phyloP scores from a whole-genome alignment of 306 rosid species.

The Cicer arietinum region DNA sequence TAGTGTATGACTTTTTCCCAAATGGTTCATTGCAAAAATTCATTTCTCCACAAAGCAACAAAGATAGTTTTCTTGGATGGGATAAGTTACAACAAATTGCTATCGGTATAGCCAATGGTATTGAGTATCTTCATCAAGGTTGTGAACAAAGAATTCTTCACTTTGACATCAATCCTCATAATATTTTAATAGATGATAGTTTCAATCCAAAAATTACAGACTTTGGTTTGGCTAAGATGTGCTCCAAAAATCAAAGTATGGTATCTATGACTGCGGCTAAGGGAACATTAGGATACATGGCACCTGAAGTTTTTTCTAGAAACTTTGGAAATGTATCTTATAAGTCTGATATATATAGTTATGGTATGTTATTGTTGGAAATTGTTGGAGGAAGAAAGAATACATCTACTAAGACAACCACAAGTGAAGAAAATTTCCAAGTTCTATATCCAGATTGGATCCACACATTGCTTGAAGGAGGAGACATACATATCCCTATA shows the following conservation, averaged over 20 bases:
- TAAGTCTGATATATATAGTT: constrained; percentile 29
- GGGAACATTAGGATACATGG: constrained; percentile 30
- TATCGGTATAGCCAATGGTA: constrained; percentile 36
- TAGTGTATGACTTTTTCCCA: constrained; percentile 31
- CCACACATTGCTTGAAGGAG: neutral
- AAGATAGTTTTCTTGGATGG: constrained; percentile 18
- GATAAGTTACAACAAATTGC: constrained; percentile 31
- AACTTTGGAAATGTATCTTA: constrained; percentile 18
- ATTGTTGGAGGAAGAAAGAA: constrained; percentile 30
- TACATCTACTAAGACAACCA: neutral
- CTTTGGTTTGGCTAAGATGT: constrained; percentile 33
- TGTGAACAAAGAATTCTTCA: constrained; percentile 42
- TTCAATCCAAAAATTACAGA: constrained; percentile 12
- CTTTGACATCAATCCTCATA: constrained; percentile 40
- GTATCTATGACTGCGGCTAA: constrained; percentile 24
- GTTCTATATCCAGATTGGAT: constrained; percentile 3
- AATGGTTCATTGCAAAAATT: constrained; percentile 34
- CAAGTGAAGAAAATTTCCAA: neutral
- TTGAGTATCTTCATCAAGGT: constrained; percentile 43
- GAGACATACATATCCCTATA: neutral
- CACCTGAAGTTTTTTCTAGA: constrained; percentile 22
- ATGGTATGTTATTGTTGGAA: constrained; percentile 8
- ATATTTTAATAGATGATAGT: neutral
- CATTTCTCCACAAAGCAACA: neutral
- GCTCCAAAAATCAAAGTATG: constrained; percentile 23